Base-by-base conservation (phyloP, 2,329 filamentous ascomycete species). In the Aspergillus phoenicis region DNA sequence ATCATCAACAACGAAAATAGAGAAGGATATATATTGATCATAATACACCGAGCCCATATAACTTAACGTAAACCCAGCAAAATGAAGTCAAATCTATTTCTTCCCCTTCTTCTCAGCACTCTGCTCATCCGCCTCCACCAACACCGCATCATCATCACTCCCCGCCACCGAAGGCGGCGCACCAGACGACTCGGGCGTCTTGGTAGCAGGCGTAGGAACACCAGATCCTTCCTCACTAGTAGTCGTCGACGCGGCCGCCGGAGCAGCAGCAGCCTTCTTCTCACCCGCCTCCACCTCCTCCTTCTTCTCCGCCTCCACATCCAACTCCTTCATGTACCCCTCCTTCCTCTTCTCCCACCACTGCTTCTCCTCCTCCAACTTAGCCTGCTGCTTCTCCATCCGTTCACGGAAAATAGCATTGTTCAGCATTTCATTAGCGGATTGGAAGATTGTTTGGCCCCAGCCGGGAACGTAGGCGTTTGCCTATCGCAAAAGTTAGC, bases 371-470 rank as follows among this genome's bases (percentile, higher is more conserved):
- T 87, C 81, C 8, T 85, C 83, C 1, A 87, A 82, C 71, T 91
- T 89, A 28, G 82, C 80, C 70, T 93, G 88, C 61, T 97, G 87
- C 64, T 93, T 89, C 51, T 88, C 85, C 20, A 97, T 83, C 53
- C 89, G 86, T 66, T 89, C 83, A 67, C 92, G 90, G 71, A 97
- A 85, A 51, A 88, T 80, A 45, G 86, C 85, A 80, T 97, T 97
- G 73, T 92, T 89, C 61, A 90, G 88, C 78, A 99, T 97, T 78
- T 99, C 95, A 78, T 96, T 96, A 58, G 95, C 95, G 49, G 91
- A 93, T 78, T 99, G 95, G 85, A 99, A 99, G 76, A 99, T 98
- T 59, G 86, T 87, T 74, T 95, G 89, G 63, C 95, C 95, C 95
- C 95, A 99, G 76, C 89, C 89, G 52, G 91, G 89, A 1, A 87